Conservation (phyloP, 306 rosid genomes). For the Styphnolobium japonicum region DNA sequence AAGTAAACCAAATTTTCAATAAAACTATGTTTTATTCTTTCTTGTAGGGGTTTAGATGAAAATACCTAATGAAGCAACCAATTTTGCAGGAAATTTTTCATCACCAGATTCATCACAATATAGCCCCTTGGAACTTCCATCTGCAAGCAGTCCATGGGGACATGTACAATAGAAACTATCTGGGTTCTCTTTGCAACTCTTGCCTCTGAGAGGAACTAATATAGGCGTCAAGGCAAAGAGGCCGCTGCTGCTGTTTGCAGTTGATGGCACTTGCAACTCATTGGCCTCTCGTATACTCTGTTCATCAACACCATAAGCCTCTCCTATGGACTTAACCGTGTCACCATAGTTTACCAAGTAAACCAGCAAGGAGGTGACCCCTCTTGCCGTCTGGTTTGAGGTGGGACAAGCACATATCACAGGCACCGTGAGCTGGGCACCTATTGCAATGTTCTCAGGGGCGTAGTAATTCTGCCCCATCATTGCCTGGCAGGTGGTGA, state of each 20-base stretch:
- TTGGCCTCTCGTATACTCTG: conserved; percentile 42
- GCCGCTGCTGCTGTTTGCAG: background rate
- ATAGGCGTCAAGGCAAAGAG: conserved; percentile 32
- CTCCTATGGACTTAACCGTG: conserved; percentile 31
- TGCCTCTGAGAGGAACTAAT: conserved; percentile 42
- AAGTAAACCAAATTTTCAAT: background rate
- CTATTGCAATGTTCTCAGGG: conserved; percentile 17
- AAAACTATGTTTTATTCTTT: background rate
- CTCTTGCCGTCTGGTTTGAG: conserved; percentile 31
- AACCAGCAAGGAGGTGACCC: conserved; percentile 38
- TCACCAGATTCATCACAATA: conserved; percentile 11
- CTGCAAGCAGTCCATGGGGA: background rate
- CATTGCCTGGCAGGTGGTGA: conserved; percentile 55
- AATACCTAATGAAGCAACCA: conserved; percentile 38
- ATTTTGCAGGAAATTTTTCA: conserved; percentile 21
- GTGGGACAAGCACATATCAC: conserved; percentile 54
- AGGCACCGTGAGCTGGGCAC: conserved; percentile 37
- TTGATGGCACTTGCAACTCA: conserved; percentile 14
- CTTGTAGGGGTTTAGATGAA: background rate
- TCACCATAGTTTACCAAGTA: conserved; percentile 32
- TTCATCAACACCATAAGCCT: conserved; percentile 34
- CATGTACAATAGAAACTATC: conserved; percentile 42
- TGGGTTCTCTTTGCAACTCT: conserved; percentile 38
- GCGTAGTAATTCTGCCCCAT: conserved; percentile 51
- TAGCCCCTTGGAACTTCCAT: conserved; percentile 11